phyloP scores from a whole-genome alignment of 2,329 filamentous ascomycete genomes.

The Diaporthe vexans region DNA sequence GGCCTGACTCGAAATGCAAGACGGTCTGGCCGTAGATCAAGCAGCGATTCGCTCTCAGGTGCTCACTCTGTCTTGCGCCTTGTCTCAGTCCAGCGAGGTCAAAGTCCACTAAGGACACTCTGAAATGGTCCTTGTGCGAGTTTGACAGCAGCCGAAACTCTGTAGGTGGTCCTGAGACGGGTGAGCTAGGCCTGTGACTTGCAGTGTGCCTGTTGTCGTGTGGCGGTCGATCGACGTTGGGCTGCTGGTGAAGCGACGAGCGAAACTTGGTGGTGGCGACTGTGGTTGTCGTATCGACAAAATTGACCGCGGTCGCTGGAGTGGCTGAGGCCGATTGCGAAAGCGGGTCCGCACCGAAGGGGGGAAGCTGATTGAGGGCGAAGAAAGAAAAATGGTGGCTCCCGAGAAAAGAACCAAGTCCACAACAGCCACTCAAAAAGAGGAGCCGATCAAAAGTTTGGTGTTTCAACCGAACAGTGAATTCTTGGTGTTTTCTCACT shows the following conservation, averaged over 20 bases:
- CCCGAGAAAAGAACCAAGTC: constrained; percentile 1
- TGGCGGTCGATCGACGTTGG: constrained; percentile 11
- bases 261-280: constrained; percentile 33
- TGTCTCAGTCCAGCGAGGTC: constrained; percentile 37
- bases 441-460: constrained; percentile 24
- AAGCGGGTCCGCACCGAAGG: constrained; percentile 28
- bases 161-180: constrained; percentile 23
- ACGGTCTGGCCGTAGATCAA: constrained; percentile 36
- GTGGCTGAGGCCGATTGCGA: constrained; percentile 42
- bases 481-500: background rate
- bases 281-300: constrained; percentile 12
- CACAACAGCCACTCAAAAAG: constrained; percentile 15
- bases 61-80: constrained; percentile 37
- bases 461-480: background rate
- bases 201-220: constrained; percentile 18
- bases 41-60: constrained; percentile 38
- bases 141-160: constrained; percentile 8
- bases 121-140: constrained; percentile 20
- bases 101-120: constrained; percentile 32
- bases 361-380: background rate
- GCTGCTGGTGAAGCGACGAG: constrained; percentile 30
- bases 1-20: constrained; percentile 40
- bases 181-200: constrained; percentile 21
- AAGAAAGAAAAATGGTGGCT: background rate
- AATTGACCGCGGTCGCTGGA: constrained; percentile 9